A percentile compares a stretch with the other conserved stretches of the same genome.
Conservation (phyloP, 768 basidiomycete species). For the Tubosaeta brunneosetosa region DNA sequence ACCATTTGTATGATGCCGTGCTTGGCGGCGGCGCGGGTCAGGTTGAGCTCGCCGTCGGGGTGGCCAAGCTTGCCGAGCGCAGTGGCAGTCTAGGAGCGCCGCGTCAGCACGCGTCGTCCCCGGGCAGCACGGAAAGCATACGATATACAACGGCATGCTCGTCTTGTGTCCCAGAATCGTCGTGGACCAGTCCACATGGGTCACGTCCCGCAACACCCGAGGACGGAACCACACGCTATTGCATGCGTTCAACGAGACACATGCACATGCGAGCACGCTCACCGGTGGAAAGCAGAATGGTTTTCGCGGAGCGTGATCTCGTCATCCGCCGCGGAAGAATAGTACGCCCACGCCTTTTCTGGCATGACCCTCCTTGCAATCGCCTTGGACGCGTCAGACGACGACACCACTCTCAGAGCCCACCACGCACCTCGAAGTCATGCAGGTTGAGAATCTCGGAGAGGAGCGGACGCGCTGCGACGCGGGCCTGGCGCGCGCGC, state of each 20-base stretch:
- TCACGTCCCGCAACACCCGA: conserved; percentile 78
- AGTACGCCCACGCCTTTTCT: conserved; percentile 93
- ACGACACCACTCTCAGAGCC: neutral
- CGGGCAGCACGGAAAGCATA: conserved; percentile 26
- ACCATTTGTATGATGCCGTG: conserved; percentile 75
- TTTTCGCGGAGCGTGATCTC: conserved; percentile 90
- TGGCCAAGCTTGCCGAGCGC: conserved; percentile 93
- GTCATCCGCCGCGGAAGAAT: conserved; percentile 95
- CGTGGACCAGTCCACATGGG: conserved; percentile 81
- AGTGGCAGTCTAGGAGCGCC: conserved; percentile 56
- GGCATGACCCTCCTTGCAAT: conserved; percentile 79
- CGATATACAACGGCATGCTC: conserved; percentile 79
- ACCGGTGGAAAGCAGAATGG: conserved; percentile 89
- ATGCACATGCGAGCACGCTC: neutral
- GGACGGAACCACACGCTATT: conserved; percentile 88
- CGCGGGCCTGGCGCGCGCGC: conserved; percentile 58
- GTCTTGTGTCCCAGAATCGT: conserved; percentile 72
- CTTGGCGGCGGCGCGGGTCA: conserved; percentile 86
- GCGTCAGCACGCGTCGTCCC: conserved; percentile 3
- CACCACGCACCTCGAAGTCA: conserved; percentile 74
- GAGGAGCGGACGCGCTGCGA: conserved; percentile 63
- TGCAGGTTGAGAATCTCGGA: conserved; percentile 84
- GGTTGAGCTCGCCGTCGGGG: conserved; percentile 88
- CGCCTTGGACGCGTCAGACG: conserved; percentile 36
- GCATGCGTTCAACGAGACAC: neutral